Evolutionary conservation across 495 filamentous ascomycete genomes (phyloP).

Genomic region (Penicillium pulvis): DNA sequence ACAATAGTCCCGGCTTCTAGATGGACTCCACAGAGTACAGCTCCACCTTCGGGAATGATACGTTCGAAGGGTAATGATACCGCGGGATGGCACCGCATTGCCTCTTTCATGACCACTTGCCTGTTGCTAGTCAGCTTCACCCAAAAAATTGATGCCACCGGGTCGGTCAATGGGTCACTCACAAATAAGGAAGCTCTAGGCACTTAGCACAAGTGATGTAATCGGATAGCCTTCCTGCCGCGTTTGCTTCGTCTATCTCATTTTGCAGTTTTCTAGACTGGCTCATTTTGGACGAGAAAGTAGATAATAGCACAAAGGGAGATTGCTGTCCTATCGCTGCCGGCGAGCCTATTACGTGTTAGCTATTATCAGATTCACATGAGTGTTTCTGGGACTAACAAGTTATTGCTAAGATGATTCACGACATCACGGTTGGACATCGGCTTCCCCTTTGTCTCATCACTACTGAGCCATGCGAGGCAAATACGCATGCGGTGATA

Average conservation of each 20-base stretch:
- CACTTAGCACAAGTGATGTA: conserved; percentile 16
- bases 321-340: conserved; percentile 52
- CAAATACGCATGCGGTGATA: too few relatives aligned
- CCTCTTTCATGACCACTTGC: conserved; percentile 21
- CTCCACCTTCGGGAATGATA: conserved; percentile 19
- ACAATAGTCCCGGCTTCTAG: conserved; percentile 23
- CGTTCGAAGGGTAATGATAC: conserved; percentile 19
- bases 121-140: conserved; percentile 1
- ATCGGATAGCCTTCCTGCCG: conserved; percentile 1
- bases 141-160: background rate
- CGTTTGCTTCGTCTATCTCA: conserved; percentile 15
- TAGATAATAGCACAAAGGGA: conserved; percentile 50
- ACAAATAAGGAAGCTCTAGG: conserved; percentile 18
- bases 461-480: conserved; percentile 18
- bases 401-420: conserved; percentile 23
- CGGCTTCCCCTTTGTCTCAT: conserved; percentile 18
- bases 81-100: conserved; percentile 24
- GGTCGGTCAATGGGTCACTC: background rate
- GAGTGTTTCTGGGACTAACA: conserved; percentile 4
- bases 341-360: conserved; percentile 27
- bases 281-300: conserved; percentile 41
- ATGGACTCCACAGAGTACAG: conserved; percentile 11
- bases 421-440: conserved; percentile 21
- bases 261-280: conserved; percentile 6
- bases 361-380: background rate